Evolutionary conservation across 176 grass and related monocot genomes (phyloP).

Genomic region (Themeda triandra): DNA sequence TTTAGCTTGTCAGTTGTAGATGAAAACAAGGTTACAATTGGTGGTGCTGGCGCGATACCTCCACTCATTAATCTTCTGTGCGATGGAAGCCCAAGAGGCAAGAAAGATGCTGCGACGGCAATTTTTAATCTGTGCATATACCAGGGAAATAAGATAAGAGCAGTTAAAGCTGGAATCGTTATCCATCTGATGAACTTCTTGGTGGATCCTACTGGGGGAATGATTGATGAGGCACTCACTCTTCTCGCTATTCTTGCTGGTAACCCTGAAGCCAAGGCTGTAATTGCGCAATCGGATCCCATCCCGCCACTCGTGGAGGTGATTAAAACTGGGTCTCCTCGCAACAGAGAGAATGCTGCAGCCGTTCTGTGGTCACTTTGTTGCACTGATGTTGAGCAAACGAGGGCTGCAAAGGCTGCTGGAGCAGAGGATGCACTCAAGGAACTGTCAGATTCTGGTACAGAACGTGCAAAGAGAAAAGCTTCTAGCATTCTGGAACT

Average conservation of each 20-base stretch:
- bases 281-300: conserved; percentile 48
- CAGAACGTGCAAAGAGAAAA: conserved; percentile 91
- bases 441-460: conserved; percentile 76
- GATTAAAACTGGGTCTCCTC: conserved; percentile 65
- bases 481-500: conserved; percentile 71
- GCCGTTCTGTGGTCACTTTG: conserved; percentile 80
- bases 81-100: conserved; percentile 80
- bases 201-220: conserved; percentile 65
- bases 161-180: conserved; percentile 75
- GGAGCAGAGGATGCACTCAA: conserved; percentile 71
- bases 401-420: conserved; percentile 44
- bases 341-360: conserved; percentile 76
- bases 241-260: conserved; percentile 70
- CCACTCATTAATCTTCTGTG: conserved; percentile 75
- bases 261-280: conserved; percentile 69
- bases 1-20: conserved; percentile 94
- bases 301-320: conserved; percentile 60
- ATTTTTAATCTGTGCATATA: conserved; percentile 98
- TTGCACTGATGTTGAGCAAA: conserved; percentile 50
- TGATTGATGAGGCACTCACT: conserved; percentile 91
- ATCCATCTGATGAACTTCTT: conserved; percentile 75
- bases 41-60: conserved; percentile 78
- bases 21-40: conserved; percentile 81
- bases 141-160: conserved; percentile 78
- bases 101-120: conserved; percentile 95